Evolutionary conservation across 306 rosid genomes (phyloP), one percentile per base, ranked within the genome.

Genomic region (Rosa multiflora): DNA sequence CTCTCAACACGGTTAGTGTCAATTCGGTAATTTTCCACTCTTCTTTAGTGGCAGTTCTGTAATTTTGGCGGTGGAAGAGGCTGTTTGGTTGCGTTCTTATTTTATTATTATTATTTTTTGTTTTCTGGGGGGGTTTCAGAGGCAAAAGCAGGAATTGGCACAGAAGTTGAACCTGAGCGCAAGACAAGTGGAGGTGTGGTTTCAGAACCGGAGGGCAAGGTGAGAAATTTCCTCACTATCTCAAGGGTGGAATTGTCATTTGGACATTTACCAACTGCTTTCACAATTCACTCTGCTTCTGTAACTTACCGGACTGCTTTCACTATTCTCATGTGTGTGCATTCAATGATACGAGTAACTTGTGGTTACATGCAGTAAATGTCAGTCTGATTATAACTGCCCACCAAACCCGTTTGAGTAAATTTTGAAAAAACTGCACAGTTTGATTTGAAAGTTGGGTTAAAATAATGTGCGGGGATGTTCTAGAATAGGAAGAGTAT

Each of bases 151-250:
- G 85, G 96, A 89, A 44, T 83, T 95, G 89, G 98, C 98, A 17
- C 87, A 87, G 82, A 91, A 81, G 64, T 79, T 95, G 97, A 91
- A 84, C 86, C 90, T 95, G 84, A 87, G 82, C 78, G 87, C 98
- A 1, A 90, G 99, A 66, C 99, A 95, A 81, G 97, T 95, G 87
- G 99, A 92, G 86, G 99, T 95, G 84, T 95, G 99, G 98, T 95
- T 95, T 78, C 99, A 95, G 80, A 95, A 92, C 90, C 79, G 97
- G 67, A 88, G 98, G 85, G 97, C 98, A 88, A 88, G 98, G 98
- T 92, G 80, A 88, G 92, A 10, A 76, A 58, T 17, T 73, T 51
- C 7, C 2, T 42, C 17, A 9, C 4, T 4, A 62, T 66, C 0
- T 17, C 26, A 61, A 52, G 87, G 79, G 68, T 73, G 66, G 64